Conservation (phyloP, 139 green algal genomes). For the Limnomonas spitsbergensis region DNA sequence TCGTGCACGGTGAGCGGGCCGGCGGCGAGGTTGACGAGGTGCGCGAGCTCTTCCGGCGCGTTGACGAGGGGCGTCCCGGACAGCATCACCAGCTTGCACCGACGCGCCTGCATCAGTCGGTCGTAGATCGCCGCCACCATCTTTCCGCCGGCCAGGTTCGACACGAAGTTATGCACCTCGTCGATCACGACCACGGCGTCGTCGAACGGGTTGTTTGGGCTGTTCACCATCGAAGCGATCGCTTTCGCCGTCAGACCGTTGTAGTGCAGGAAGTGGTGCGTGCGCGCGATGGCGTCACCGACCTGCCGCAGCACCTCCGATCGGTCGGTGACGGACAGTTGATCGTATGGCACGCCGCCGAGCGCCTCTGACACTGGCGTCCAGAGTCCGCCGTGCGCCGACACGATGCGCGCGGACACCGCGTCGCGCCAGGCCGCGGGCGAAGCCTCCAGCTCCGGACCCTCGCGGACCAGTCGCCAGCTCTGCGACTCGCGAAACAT, state of each 20-base stretch:
- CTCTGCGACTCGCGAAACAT: neutral
- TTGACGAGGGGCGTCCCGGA: constrained; percentile 23
- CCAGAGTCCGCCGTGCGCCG: no score
- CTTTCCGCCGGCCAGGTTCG: constrained; percentile 17
- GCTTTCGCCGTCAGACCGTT: constrained; percentile 8
- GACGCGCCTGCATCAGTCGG: neutral
- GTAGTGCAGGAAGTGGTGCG: constrained; percentile 6
- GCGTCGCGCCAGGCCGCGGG: neutral
- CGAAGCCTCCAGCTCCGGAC: neutral
- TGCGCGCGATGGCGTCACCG: neutral
- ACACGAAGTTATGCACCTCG: constrained; percentile 29
- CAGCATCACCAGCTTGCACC: constrained; percentile 15
- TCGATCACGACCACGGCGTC: constrained; percentile 21
- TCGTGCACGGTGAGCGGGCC: neutral
- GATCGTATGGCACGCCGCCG: neutral
- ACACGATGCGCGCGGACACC: neutral
- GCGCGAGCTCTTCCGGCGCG: constrained; percentile 10
- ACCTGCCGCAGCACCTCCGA: neutral
- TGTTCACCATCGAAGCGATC: neutral
- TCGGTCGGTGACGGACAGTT: neutral
- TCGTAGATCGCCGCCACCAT: neutral
- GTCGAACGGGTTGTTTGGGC: constrained; percentile 5
- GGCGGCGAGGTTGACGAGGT: constrained; percentile 15
- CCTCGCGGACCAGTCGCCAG: neutral
- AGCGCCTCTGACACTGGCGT: no score